These are phyloP conservation scores for Lactifluus hygrophoroides DNA, from an alignment of 768 basidiomycete genomes.

Conservation along the genomic window DNA sequence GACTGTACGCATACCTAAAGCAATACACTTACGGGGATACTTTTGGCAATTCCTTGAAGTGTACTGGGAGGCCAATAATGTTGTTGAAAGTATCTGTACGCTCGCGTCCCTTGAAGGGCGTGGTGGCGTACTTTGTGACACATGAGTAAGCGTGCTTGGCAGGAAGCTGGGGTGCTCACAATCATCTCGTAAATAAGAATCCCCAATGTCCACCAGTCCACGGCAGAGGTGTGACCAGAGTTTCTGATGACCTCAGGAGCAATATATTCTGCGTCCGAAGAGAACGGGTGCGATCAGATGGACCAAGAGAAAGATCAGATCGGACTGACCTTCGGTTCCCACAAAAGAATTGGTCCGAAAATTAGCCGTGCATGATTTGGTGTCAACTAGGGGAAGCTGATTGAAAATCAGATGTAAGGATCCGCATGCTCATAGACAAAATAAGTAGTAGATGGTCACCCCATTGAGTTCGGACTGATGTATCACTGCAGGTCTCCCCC, in stretches of 20 bases:
- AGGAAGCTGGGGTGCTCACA: constrained; percentile 45
- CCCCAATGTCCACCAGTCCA: constrained; percentile 99
- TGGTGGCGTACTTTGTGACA: constrained; percentile 75
- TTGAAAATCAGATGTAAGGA: constrained; percentile 17
- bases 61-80: constrained; percentile 78
- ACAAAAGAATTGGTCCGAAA: constrained; percentile 99
- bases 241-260: constrained; percentile 98
- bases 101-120: constrained; percentile 95
- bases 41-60: constrained; percentile 80
- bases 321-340: constrained; percentile 80
- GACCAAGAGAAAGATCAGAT: neutral
- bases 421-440: neutral
- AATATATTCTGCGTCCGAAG: constrained; percentile 74
- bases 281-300: constrained; percentile 5
- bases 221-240: constrained; percentile 93
- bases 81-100: constrained; percentile 95
- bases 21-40: constrained; percentile 35
- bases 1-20: neutral
- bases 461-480: constrained; percentile 83
- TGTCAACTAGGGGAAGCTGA: constrained; percentile 90
- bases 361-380: constrained; percentile 93
- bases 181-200: constrained; percentile 99
- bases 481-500: constrained; percentile 79
- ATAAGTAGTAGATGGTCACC: constrained; percentile 38
- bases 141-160: constrained; percentile 17